Base-by-base conservation (phyloP, 2,329 filamentous ascomycete species). In the Aspergillus latus region DNA sequence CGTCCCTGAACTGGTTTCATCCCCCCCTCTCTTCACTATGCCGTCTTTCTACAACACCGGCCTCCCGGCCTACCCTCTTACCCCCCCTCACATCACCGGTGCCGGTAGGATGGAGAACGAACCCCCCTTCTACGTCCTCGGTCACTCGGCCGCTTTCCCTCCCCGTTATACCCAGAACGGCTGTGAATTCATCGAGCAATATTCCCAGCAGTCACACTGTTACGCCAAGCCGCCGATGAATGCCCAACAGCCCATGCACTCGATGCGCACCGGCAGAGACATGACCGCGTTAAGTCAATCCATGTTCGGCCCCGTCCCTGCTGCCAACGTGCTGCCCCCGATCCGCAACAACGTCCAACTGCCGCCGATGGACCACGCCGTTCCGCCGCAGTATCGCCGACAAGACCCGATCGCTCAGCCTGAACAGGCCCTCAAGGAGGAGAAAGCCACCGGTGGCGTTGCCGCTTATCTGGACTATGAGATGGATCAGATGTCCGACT, bases 401-500 rank as follows among this genome's bases (percentile, higher is more conserved):
- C 71, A 73, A 51, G 74, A 77, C 42, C 62, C 69, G 49, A 69
- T 72, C 54, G 65, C 69, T 34, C 72, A 70, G 51, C 65, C 61
- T 28, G 71, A 74, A 56, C 66, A 72, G 49, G 66, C 71, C 37
- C 72, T 68, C 28, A 87, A 86, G 72, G 84, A 87, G 65, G 84
- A 87, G 64, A 87, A 86, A 72, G 77, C 84, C n/a, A 84, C 84
- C 54, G 92, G 92, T 72, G 92, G 92, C 67, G 92, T 97, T 39
- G 94, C 92, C 67, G 91, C 91, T 68, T 89, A 95, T 77, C 85
- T 97, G 76, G 92, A 96, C 80, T 97, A 97, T 74, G 92, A 96
- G 76, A 93, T 96, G 85, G 91, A 96, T 72, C 82, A 89, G 74
- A 97, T 96, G 92, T 88, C 91, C 61, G 91, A 96, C 72, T 97